Percentiles rank a stretch among this genome's conserved stretches.
phyloP scores from a whole-genome alignment of 352 stramenopile species.

The Pythium vanterpoolii region DNA sequence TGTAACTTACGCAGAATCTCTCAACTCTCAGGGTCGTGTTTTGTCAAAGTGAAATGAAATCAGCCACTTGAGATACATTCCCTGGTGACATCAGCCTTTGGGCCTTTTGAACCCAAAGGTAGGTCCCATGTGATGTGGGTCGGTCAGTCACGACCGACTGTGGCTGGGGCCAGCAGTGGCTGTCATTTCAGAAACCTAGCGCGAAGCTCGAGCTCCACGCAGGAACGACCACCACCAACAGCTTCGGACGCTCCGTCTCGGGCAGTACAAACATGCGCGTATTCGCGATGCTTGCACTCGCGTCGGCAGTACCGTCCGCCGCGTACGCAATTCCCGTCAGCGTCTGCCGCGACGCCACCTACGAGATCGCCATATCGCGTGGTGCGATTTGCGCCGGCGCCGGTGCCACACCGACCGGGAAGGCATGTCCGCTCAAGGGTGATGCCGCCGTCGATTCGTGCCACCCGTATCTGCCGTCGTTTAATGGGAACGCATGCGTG shows the following conservation, averaged over 20 bases:
- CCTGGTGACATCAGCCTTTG: not conserved
- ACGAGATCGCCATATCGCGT: conserved; percentile 34
- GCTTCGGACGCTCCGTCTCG: not conserved
- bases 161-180: not conserved
- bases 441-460: conserved; percentile 38
- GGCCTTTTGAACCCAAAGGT: too few species aligned
- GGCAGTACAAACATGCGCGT: conserved; percentile 7
- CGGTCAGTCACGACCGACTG: not conserved
- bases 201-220: not conserved
- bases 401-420: conserved; percentile 32
- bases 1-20: not conserved
- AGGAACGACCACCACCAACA: not conserved
- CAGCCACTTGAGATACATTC: not conserved
- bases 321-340: conserved; percentile 32
- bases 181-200: conserved; percentile 2
- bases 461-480: conserved; percentile 40
- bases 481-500: conserved; percentile 20
- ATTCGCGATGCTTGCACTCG: conserved; percentile 1
- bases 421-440: conserved; percentile 42
- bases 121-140: too few species aligned
- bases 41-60: not conserved
- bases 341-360: conserved; percentile 57
- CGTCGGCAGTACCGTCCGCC: conserved; percentile 14
- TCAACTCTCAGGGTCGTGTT: not conserved
- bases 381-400: conserved; percentile 50